These are phyloP conservation scores for Vicia faba DNA, from an alignment of 306 rosid species.

Conservation along the genomic window DNA sequence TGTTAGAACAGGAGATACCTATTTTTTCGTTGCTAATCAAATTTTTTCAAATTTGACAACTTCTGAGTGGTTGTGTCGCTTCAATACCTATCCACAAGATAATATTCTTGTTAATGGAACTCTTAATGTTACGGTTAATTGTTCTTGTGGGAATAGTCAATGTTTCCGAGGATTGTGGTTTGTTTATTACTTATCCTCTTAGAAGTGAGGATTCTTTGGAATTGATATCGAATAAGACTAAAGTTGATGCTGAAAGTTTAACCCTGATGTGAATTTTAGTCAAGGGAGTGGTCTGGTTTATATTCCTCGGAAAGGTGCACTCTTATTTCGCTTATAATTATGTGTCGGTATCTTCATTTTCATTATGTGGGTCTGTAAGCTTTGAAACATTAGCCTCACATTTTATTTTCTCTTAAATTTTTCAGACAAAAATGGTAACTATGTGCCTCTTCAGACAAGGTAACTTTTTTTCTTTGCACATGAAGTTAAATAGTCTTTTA, in stretches of 20 bases:
- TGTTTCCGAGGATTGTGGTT: slow-evolving; percentile 57
- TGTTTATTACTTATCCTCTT: slow-evolving; percentile 75
- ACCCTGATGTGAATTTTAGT: slow-evolving; percentile 57
- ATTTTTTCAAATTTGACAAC: slow-evolving; percentile 55
- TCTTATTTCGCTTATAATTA: neutral
- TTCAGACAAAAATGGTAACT: slow-evolving; percentile 52
- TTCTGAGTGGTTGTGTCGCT: slow-evolving; percentile 40
- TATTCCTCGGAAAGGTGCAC: slow-evolving; percentile 70
- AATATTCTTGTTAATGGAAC: slow-evolving; percentile 33
- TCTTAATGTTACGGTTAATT: slow-evolving; percentile 58
- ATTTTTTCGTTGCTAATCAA: slow-evolving; percentile 31
- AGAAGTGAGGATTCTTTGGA: slow-evolving; percentile 47
- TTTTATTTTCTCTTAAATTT: slow-evolving; percentile 38
- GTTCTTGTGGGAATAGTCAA: slow-evolving; percentile 65
- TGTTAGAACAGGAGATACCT: slow-evolving; percentile 29
- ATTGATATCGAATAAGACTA: slow-evolving; percentile 33
- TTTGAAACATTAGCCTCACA: slow-evolving; percentile 13
- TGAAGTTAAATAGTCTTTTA: slow-evolving; percentile 24
- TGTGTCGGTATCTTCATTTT: neutral
- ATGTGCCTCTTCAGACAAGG: slow-evolving; percentile 49
- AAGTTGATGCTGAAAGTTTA: slow-evolving; percentile 40
- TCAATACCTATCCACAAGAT: slow-evolving; percentile 36
- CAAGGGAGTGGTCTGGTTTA: slow-evolving; percentile 52
- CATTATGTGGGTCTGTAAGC: neutral
- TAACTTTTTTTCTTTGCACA: slow-evolving; percentile 33